A percentile compares a stretch with the other conserved stretches of the same genome.
Evolutionary conservation across 2,329 filamentous ascomycete genomes (phyloP).

Genomic region (Alternaria arbusti): DNA sequence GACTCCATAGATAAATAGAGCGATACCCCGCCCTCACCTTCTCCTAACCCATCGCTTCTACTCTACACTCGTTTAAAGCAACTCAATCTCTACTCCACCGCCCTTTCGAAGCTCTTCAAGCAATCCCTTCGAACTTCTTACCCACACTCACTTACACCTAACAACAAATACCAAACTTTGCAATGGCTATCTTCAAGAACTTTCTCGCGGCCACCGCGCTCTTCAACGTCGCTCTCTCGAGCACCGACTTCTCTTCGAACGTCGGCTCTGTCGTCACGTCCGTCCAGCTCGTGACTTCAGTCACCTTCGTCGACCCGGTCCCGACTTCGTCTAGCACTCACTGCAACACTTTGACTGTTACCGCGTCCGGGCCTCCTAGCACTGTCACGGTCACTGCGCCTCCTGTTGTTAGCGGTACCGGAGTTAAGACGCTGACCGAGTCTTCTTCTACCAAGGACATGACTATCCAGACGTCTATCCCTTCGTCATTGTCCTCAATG

Average conservation of each 20-base stretch:
- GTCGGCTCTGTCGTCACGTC: neutral
- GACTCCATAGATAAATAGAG: slow-evolving; percentile 1
- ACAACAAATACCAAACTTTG: neutral
- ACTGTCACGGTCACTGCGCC: slow-evolving; percentile 1
- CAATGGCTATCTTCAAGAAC: slow-evolving; percentile 12
- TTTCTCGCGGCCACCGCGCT: slow-evolving; percentile 5
- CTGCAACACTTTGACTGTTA: slow-evolving; percentile 4
- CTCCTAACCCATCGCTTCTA: neutral
- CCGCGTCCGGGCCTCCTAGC: neutral
- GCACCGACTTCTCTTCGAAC: slow-evolving; percentile 7
- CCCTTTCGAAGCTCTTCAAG: neutral
- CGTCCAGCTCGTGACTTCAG: slow-evolving; percentile 5
- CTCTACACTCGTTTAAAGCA: slow-evolving; percentile 1
- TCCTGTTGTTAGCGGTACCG: neutral
- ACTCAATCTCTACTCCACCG: neutral
- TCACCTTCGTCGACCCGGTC: neutral
- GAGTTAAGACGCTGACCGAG: neutral
- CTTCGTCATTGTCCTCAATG: neutral
- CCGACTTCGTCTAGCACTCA: neutral
- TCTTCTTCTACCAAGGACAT: neutral
- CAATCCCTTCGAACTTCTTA: slow-evolving; percentile 1
- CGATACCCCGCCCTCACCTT: neutral
- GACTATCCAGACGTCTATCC: neutral
- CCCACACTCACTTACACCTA: neutral
- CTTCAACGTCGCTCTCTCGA: slow-evolving; percentile 8